phyloP scores from a whole-genome alignment of 805 yeast genomes.

The Candida odintsovae region DNA sequence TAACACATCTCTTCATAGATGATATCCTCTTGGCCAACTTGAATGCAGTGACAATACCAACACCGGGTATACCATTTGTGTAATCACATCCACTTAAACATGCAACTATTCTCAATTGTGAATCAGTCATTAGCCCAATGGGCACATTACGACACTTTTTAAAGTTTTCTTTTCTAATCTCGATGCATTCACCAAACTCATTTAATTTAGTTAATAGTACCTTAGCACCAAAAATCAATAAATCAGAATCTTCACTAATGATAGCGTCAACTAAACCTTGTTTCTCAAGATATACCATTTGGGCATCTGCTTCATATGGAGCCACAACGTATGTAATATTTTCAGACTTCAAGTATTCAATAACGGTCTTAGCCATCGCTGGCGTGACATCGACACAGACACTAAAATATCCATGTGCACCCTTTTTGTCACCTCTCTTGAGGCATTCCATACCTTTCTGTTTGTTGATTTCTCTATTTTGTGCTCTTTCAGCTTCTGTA shows the following conservation, averaged over 20 bases:
- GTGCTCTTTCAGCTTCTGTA: conserved; percentile 63
- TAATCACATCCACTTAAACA: conserved; percentile 96
- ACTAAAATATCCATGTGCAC: conserved; percentile 64
- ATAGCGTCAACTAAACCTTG: conserved; percentile 75
- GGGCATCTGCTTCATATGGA: conserved; percentile 98
- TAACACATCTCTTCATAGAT: conserved; percentile 49
- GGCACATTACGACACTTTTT: conserved; percentile 42
- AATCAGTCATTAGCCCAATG: conserved; percentile 43
- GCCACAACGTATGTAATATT: conserved; percentile 78
- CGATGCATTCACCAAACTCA: conserved; percentile 63
- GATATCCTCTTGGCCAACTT: conserved; percentile 45
- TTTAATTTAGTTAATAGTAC: conserved; percentile 75
- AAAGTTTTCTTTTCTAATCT: conserved; percentile 56
- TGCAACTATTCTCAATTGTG: conserved; percentile 70
- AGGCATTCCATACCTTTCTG: conserved; percentile 47
- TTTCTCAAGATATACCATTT: conserved; percentile 84
- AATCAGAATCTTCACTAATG: conserved; percentile 90
- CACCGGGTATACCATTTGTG: conserved; percentile 74
- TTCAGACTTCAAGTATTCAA: conserved; percentile 57
- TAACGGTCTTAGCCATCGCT: conserved; percentile 82
- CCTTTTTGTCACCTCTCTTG: conserved; percentile 45
- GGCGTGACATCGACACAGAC: conserved; percentile 86
- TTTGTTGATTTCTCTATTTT: conserved; percentile 52
- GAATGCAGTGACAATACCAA: conserved; percentile 78
- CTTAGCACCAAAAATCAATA: conserved; percentile 80